phyloP scores from a whole-genome alignment of 1,139 yeast genomes.

The Sugiyamaella xylanicola region DNA sequence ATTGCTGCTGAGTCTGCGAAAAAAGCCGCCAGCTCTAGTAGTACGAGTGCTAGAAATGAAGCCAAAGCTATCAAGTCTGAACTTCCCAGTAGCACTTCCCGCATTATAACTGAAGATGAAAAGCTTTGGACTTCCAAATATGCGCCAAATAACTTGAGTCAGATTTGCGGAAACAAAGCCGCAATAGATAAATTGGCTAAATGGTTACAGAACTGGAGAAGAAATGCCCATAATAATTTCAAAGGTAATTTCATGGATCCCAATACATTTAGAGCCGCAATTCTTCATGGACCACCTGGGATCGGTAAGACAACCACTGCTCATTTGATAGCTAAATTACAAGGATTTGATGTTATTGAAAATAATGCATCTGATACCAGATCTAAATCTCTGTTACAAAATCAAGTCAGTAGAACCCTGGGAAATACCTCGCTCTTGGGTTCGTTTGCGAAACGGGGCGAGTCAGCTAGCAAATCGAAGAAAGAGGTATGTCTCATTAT shows the following conservation, averaged over 20 bases:
- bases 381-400: conserved; percentile 72
- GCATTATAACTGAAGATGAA: conserved; percentile 18
- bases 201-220: conserved; percentile 84
- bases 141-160: conserved; percentile 76
- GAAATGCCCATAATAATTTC: conserved; percentile 57
- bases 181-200: conserved; percentile 62
- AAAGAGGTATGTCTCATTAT: conserved; percentile 78
- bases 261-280: conserved; percentile 74
- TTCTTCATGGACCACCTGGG: conserved; percentile 94
- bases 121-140: conserved; percentile 87
- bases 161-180: conserved; percentile 90
- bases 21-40: neutral
- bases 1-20: neutral
- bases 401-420: conserved; percentile 68
- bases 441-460: conserved; percentile 8
- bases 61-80: neutral
- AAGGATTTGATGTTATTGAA: conserved; percentile 81
- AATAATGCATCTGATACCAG: conserved; percentile 94
- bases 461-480: conserved; percentile 49
- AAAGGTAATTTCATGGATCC: conserved; percentile 50
- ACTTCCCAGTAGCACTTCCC: conserved; percentile 3
- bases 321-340: conserved; percentile 77
- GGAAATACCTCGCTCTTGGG: conserved; percentile 63
- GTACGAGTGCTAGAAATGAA: neutral
- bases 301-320: conserved; percentile 95